Percentiles rank a stretch among this genome's conserved stretches.
Evolutionary conservation across 352 stramenopile genomes (phyloP).

Genomic region (Pythium biforme): DNA sequence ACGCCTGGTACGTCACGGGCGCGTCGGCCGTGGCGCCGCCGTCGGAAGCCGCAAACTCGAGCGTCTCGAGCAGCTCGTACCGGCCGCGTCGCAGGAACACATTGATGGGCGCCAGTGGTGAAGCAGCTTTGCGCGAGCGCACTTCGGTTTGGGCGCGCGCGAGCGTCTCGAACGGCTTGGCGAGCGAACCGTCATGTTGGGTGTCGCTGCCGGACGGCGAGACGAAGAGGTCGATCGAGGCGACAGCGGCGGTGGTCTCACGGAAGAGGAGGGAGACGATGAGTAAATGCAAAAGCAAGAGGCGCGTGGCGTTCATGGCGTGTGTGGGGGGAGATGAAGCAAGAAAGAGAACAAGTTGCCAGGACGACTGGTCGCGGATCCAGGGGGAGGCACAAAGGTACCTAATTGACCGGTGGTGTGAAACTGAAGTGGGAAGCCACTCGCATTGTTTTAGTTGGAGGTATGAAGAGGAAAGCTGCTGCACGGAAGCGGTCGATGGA

Average conservation of each 20-base stretch:
- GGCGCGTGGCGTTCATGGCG: no score
- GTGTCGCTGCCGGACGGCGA: conserved; percentile 43
- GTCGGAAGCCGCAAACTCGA: conserved; percentile 53
- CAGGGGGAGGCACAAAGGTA: no score
- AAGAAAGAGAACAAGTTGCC: no score
- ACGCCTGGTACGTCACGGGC: conserved; percentile 66
- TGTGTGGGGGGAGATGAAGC: no score
- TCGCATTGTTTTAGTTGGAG: no score
- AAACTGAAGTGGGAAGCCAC: no score
- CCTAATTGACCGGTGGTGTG: no score
- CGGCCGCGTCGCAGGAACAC: conserved; percentile 55
- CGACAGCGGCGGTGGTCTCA: neutral
- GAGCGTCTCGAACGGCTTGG: conserved; percentile 50
- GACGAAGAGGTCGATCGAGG: conserved; percentile 51
- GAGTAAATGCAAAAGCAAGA: no score
- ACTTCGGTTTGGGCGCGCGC: conserved; percentile 45
- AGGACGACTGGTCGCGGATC: no score
- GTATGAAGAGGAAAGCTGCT: no score
- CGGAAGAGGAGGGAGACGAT: neutral
- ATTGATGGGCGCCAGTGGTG: conserved; percentile 38
- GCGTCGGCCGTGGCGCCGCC: conserved; percentile 30
- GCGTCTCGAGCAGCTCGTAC: conserved; percentile 50
- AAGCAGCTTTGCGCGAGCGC: conserved; percentile 26
- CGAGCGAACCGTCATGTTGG: conserved; percentile 42
- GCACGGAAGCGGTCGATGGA: no score